Evolutionary conservation across 306 rosid genomes (phyloP).

Genomic region (Trichosanthes cucumerina): DNA sequence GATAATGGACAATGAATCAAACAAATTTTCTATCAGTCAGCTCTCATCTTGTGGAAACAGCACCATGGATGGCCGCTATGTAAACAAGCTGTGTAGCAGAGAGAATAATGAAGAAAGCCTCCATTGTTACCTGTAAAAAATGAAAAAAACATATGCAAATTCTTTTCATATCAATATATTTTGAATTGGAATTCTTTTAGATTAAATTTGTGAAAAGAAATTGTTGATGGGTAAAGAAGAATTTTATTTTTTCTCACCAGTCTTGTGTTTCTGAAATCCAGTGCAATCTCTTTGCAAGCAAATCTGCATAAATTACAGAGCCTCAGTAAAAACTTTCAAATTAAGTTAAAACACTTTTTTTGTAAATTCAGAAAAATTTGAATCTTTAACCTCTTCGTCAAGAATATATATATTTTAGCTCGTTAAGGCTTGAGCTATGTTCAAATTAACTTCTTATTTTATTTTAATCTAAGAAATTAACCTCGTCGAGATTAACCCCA

Average conservation of each 20-base stretch:
- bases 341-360: not conserved
- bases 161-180: not conserved
- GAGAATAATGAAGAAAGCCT: constrained; percentile 84
- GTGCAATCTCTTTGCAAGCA: constrained; percentile 86
- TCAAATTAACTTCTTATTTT: too few species aligned
- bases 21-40: not conserved
- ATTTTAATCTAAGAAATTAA: too few species aligned
- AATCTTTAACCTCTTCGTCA: too few species aligned
- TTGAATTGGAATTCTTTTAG: not conserved
- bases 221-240: not conserved
- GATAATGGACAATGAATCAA: constrained; percentile 8
- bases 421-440: too few species aligned
- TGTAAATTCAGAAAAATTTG: too few species aligned
- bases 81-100: constrained; percentile 79
- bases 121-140: constrained; percentile 71
- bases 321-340: not conserved
- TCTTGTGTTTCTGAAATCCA: constrained; percentile 53
- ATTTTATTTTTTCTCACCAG: constrained; percentile 40
- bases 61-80: constrained; percentile 59
- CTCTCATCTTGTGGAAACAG: constrained; percentile 21
- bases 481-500: not conserved
- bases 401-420: too few species aligned
- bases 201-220: not conserved
- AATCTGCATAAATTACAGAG: constrained; percentile 37
- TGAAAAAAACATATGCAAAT: not conserved